A percentile compares a stretch with the other conserved stretches of the same genome.
Conservation (phyloP, 2,329 filamentous ascomycete genomes). For the Drechslerella dactyloides region DNA sequence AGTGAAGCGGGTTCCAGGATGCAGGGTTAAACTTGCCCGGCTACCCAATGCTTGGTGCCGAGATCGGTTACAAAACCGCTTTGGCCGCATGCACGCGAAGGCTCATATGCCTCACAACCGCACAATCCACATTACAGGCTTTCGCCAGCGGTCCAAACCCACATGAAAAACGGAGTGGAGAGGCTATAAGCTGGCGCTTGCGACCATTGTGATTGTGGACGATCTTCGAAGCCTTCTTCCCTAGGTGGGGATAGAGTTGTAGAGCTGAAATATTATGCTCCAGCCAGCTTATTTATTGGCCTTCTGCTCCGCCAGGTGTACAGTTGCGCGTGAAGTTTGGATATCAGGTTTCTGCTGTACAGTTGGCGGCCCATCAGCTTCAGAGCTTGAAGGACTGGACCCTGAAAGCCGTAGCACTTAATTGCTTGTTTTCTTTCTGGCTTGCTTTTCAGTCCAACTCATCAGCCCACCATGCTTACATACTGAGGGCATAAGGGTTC, state of each 20-base stretch:
- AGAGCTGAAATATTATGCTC: background rate
- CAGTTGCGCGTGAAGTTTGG: background rate
- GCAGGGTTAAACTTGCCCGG: background rate
- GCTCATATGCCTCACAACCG: constrained; percentile 5
- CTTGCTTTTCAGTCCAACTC: background rate
- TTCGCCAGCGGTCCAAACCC: background rate
- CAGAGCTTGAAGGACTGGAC: background rate
- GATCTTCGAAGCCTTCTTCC: background rate
- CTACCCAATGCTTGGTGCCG: background rate
- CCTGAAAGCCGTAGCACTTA: background rate
- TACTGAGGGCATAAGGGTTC: background rate
- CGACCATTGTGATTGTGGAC: background rate
- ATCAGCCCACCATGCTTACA: background rate
- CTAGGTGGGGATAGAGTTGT: background rate
- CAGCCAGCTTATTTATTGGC: background rate
- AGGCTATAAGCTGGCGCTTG: background rate
- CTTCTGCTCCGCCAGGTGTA: background rate
- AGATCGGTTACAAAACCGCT: background rate
- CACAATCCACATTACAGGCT: background rate
- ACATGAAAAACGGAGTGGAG: background rate
- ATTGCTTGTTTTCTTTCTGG: constrained; percentile 1
- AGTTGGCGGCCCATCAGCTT: background rate
- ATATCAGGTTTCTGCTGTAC: background rate
- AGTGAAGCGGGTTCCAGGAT: background rate
- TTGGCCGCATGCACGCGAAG: constrained; percentile 6